Conservation (phyloP, 2,329 filamentous ascomycete species). For the Geosmithia putterillii region DNA sequence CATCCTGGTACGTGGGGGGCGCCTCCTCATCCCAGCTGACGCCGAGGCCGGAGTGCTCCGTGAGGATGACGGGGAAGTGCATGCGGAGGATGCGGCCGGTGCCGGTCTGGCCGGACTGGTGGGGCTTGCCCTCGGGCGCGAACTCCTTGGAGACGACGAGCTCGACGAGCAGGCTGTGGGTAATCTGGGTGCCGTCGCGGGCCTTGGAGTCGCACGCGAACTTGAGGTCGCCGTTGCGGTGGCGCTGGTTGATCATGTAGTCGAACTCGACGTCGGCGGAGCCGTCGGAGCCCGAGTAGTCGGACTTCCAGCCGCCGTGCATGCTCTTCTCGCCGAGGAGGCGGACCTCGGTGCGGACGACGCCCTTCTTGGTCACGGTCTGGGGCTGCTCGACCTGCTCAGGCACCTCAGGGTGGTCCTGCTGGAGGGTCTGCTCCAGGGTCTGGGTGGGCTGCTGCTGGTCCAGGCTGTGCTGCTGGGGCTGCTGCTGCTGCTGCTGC, state of each 20-base stretch:
- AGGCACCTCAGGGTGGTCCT: too few species aligned
- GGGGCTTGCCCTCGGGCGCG: slow-evolving; percentile 54
- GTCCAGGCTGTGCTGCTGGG: too few species aligned
- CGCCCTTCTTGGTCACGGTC: slow-evolving; percentile 41
- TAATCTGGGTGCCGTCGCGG: slow-evolving; percentile 62
- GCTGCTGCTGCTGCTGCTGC: not conserved
- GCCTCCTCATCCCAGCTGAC: slow-evolving; percentile 97
- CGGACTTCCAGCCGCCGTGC: slow-evolving; percentile 81
- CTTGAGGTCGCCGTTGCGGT: slow-evolving; percentile 35
- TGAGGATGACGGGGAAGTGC: slow-evolving; percentile 75
- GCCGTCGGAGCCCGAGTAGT: slow-evolving; percentile 37
- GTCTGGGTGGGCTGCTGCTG: not conserved
- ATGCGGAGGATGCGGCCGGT: slow-evolving; percentile 84
- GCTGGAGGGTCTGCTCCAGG: too few species aligned
- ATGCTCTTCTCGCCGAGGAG: slow-evolving; percentile 72
- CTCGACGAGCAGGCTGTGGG: slow-evolving; percentile 80
- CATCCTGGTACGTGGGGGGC: slow-evolving; percentile 87
- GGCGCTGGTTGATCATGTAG: slow-evolving; percentile 24
- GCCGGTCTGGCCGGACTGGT: slow-evolving; percentile 70
- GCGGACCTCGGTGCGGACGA: slow-evolving; percentile 62
- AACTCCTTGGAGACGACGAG: slow-evolving; percentile 92
- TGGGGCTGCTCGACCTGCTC: not conserved
- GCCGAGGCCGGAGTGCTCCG: slow-evolving; percentile 73
- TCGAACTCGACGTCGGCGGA: slow-evolving; percentile 64
- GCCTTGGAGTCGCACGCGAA: slow-evolving; percentile 70